phyloP scores from a whole-genome alignment of 1,284 basidiomycete species.

The Ustilago trichophora region DNA sequence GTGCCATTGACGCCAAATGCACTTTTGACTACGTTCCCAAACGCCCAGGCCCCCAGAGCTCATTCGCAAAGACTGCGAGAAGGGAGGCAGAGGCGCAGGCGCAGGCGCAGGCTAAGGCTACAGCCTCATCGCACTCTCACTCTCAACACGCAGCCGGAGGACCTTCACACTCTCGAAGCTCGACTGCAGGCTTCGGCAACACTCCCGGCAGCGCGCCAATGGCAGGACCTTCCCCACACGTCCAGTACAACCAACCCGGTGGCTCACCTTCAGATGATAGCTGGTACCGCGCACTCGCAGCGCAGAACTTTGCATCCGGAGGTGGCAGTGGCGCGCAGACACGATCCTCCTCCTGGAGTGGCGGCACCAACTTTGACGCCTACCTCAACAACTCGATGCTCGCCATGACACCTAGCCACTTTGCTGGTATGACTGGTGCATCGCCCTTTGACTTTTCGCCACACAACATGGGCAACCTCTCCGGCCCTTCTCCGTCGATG shows the following conservation, averaged over 20 bases:
- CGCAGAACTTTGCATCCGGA: constrained; percentile 16
- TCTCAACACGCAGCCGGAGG: not conserved
- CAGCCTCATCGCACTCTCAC: not conserved
- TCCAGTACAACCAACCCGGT: no score
- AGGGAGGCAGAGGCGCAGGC: constrained; percentile 26
- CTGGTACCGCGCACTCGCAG: constrained; percentile 31
- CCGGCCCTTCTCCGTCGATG: constrained; percentile 21
- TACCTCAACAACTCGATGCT: constrained; percentile 40
- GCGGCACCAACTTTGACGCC: constrained; percentile 32
- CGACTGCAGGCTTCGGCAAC: constrained; percentile 9
- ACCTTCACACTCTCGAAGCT: constrained; percentile 15
- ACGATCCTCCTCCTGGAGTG: constrained; percentile 32
- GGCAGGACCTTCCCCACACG: constrained; percentile 9
- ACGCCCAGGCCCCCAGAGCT: constrained; percentile 49
- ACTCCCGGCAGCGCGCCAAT: constrained; percentile 2
- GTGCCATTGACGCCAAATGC: constrained; percentile 47
- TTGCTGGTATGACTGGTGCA: constrained; percentile 16
- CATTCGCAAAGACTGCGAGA: constrained; percentile 38
- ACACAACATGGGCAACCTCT: constrained; percentile 13
- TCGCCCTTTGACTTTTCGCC: constrained; percentile 37
- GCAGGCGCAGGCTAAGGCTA: constrained; percentile 5
- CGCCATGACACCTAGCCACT: constrained; percentile 29
- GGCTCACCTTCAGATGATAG: constrained; percentile 21
- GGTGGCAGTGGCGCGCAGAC: constrained; percentile 17
- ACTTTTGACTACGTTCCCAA: constrained; percentile 53